Evolutionary conservation across 2,329 filamentous ascomycete species (phyloP).

Genomic region (Arthrobotrys sinensis): DNA sequence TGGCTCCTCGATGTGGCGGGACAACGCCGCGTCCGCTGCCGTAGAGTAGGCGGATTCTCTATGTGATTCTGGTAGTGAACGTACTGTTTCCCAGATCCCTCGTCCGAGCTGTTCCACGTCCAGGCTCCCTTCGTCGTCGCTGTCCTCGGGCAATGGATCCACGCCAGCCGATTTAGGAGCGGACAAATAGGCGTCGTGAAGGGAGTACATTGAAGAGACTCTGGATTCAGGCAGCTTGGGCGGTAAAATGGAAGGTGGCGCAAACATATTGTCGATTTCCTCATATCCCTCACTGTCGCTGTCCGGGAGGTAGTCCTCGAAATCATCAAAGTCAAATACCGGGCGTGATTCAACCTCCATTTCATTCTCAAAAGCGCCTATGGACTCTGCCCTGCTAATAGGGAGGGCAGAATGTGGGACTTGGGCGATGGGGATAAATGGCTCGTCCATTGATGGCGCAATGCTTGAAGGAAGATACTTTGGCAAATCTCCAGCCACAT

Average conservation of each 20-base stretch:
- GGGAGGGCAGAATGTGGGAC: conserved; percentile 18
- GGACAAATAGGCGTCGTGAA: conserved; percentile 24
- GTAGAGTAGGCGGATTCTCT: conserved; percentile 23
- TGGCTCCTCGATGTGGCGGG: not conserved
- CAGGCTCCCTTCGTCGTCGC: conserved; percentile 30
- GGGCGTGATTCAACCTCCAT: conserved; percentile 48
- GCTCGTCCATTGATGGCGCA: conserved; percentile 29
- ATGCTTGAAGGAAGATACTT: conserved; percentile 15
- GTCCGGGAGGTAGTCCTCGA: conserved; percentile 40
- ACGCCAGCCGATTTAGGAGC: not conserved
- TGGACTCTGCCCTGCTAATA: conserved; percentile 32
- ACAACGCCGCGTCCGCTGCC: not conserved
- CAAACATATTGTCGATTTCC: conserved; percentile 51
- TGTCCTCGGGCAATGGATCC: conserved; percentile 8
- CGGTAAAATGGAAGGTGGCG: conserved; percentile 4
- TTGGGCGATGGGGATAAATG: not conserved
- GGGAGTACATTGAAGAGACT: conserved; percentile 51
- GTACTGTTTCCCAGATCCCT: conserved; percentile 41
- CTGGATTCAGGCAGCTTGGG: conserved; percentile 38
- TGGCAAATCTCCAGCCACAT: not conserved
- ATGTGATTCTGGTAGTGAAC: conserved; percentile 35
- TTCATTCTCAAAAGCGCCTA: conserved; percentile 15
- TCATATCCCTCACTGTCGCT: conserved; percentile 45
- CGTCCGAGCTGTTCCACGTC: conserved; percentile 39
- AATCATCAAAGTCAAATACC: conserved; percentile 53